Evolutionary conservation across 78 protist genomes (phyloP).

Genomic region (Cavenderia fasciculata): DNA sequence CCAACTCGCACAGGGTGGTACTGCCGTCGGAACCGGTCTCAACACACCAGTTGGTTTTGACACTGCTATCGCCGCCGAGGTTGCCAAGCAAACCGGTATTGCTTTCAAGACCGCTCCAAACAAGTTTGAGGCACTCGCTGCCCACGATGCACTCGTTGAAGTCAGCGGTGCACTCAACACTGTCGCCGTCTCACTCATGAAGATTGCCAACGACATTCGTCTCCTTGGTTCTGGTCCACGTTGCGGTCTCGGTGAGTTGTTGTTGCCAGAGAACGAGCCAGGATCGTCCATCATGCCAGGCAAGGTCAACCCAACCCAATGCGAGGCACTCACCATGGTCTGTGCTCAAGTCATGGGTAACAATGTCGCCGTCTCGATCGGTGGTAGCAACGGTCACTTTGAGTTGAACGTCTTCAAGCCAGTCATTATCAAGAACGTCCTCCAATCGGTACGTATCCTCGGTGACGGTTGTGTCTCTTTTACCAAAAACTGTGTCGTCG

Average conservation of each 20-base stretch:
- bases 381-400: slow-evolving; percentile 95
- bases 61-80: slow-evolving; percentile 71
- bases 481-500: slow-evolving; percentile 88
- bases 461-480: slow-evolving; percentile 89
- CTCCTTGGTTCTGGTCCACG: slow-evolving; percentile 95
- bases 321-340: slow-evolving; percentile 98
- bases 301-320: slow-evolving; percentile 97
- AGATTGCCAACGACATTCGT: slow-evolving; percentile 97
- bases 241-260: slow-evolving; percentile 94
- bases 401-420: slow-evolving; percentile 97
- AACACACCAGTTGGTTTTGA: slow-evolving; percentile 92
- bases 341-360: slow-evolving; percentile 97
- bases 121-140: slow-evolving; percentile 94
- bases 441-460: slow-evolving; percentile 88
- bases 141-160: slow-evolving; percentile 94
- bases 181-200: slow-evolving; percentile 88
- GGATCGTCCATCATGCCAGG: slow-evolving; percentile 96
- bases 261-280: slow-evolving; percentile 97
- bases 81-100: slow-evolving; percentile 86
- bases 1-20: slow-evolving; percentile 96
- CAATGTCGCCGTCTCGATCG: slow-evolving; percentile 92
- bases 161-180: slow-evolving; percentile 90
- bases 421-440: slow-evolving; percentile 86
- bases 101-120: slow-evolving; percentile 93
- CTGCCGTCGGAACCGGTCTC: slow-evolving; percentile 98